Percentiles rank a stretch among this genome's conserved stretches.
phyloP scores from a whole-genome alignment of 2,329 filamentous ascomycete species.

The Tetracladium maxilliforme region DNA sequence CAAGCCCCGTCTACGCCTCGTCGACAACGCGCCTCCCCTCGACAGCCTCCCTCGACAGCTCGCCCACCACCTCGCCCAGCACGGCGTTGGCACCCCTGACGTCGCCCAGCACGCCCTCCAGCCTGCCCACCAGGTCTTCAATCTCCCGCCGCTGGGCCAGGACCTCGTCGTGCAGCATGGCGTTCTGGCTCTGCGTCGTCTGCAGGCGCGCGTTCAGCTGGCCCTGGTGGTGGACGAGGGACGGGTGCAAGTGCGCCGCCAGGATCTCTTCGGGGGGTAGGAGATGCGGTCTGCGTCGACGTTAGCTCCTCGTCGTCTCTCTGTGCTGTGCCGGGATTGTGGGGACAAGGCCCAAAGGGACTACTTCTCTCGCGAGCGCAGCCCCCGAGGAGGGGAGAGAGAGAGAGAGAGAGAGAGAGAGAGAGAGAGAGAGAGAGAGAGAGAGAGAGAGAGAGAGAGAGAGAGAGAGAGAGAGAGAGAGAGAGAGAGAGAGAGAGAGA shows the following conservation, averaged over 20 bases:
- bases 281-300: conserved; percentile 32
- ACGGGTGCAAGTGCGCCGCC: conserved; percentile 36
- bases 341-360: too few species aligned
- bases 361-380: neutral
- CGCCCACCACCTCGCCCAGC: conserved; percentile 4
- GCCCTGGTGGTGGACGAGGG: conserved; percentile 34
- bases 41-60: conserved; percentile 2
- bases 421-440: neutral
- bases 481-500: neutral
- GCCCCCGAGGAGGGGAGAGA: neutral
- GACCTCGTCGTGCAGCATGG: conserved; percentile 33
- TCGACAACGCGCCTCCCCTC: conserved; percentile 7
- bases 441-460: neutral
- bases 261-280: conserved; percentile 36
- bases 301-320: conserved; percentile 3
- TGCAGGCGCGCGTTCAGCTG: conserved; percentile 42
- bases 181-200: conserved; percentile 41
- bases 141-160: conserved; percentile 38
- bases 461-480: neutral
- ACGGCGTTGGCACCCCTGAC: conserved; percentile 29
- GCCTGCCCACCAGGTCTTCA: conserved; percentile 27
- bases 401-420: neutral
- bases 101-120: conserved; percentile 38
- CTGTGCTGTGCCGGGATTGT: conserved; percentile 1
- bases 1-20: too few species aligned